These are phyloP conservation scores for Oryza brachyantha DNA, from an alignment of 176 grass and related monocot genomes.

Conservation along the genomic window DNA sequence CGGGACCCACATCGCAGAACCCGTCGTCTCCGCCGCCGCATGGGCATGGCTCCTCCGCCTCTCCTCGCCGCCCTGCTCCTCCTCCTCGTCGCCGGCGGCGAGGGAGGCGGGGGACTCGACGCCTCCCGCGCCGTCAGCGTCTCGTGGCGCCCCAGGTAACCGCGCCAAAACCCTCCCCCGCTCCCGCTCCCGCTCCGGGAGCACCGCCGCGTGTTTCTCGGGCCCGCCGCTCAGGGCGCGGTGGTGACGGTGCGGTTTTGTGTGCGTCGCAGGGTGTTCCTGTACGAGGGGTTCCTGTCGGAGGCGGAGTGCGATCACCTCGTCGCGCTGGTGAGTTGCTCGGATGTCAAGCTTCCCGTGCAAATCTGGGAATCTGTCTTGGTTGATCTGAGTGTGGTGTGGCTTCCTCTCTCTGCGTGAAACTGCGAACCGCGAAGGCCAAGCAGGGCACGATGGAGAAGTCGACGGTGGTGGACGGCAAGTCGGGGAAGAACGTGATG, in stretches of 20 bases:
- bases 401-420: background rate
- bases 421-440: background rate
- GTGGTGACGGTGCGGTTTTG: background rate
- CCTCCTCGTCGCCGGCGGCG: background rate
- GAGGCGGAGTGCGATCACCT: constrained; percentile 57
- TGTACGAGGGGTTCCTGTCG: constrained; percentile 47
- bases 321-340: constrained; percentile 26
- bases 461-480: constrained; percentile 47
- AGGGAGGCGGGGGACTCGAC: constrained; percentile 13
- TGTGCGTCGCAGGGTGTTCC: constrained; percentile 32
- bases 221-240: background rate
- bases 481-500: constrained; percentile 39
- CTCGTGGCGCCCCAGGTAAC: constrained; percentile 53
- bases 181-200: too few species aligned
- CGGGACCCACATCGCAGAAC: background rate
- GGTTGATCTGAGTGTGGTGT: background rate
- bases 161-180: too few species aligned
- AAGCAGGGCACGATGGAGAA: constrained; percentile 38
- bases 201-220: too few species aligned
- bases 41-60: constrained; percentile 16
- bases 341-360: background rate
- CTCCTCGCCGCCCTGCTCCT: background rate
- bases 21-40: background rate
- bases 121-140: constrained; percentile 33
- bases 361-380: background rate